Base-by-base conservation (phyloP, 2,329 filamentous ascomycete species). In the Trichoderma semiorbis region DNA sequence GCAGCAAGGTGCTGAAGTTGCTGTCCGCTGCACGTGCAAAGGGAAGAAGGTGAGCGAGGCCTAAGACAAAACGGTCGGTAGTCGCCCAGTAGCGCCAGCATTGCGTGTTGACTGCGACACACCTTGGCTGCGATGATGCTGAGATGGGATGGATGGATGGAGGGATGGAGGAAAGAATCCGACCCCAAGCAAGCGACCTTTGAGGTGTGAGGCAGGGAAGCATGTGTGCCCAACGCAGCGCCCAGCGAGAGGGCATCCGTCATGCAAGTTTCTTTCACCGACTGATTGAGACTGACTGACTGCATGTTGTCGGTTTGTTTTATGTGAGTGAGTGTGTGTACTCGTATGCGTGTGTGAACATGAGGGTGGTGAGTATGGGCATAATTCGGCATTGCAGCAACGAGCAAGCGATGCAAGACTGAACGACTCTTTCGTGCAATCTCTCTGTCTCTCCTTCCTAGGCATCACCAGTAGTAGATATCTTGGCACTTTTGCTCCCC, bases 211-310 rank as follows among this genome's bases (percentile, higher is more conserved):
- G 43, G 14, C 26, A 60, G 26, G 57, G 57, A 69, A 21, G 66
- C 28, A 61, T 62, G 55, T 32, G 57, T 69, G 66, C 66, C 66
- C 66, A 53, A 69, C 66, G 39, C 57, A 61, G n/a, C 34, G 57
- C 66, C 39, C n/a, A 60, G 36, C 7, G 36, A 43, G 36, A 39
- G 7, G 43, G 36, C 66, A 57, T 4, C 36, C n/a, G 26, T 34
- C 66, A 61, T 62, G 55, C 66, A 60, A 39, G 18, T 34, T 18
- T 28, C 34, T 30, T 43, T 69, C 66, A 69, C 66, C 66, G 66
- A 69, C 66, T 69, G 57, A 61, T 69, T 57, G 53, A 16, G 66
- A 69, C 66, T 69, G 57, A 61, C 53, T 57, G 50, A 16, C 14
- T 36, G 28, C 24, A 16, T 62, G 24, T 32, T 26, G n/a, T 39